Evolutionary conservation across 495 filamentous ascomycete genomes (phyloP), one percentile per base, ranked within the genome.

Genomic region (Podospora didyma): DNA sequence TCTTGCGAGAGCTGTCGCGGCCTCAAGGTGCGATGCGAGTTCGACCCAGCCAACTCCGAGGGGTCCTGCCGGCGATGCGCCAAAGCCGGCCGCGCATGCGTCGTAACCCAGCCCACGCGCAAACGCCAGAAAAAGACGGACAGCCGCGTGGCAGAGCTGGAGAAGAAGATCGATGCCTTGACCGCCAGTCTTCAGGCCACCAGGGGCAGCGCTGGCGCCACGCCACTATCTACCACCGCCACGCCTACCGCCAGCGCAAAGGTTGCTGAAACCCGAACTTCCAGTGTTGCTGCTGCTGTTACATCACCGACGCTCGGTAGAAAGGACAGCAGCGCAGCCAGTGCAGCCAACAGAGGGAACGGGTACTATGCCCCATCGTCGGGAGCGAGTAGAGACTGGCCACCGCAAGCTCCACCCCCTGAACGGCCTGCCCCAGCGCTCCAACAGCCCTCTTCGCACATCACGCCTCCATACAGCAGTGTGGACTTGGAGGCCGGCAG

Each of bases 101-200:
- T 96, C 28, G 86, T 95, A 35, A 96, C 91, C 7, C 82, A 82
- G 23, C 92, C 92, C 1, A 90, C 83, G 12, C 79, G 91, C 14
- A 97, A 96, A 71, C 79, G 93, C 26, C 89, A 92, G 75, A 96
- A 94, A 76, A 97, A 96, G 76, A 90, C 89, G 24, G 94, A 96
- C 67, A 91, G 83, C 56, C 83, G 92, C 39, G 92, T 98, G 7
- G 87, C 91, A 14, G 93, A 97, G 73, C 76, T 98, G 42, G 94
- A 98, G 73, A 90, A 86, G 74, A 96, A 95, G 75, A 92, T 98
- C 49, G 90, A 96, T 74, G 89, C 86, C 11, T 67, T 96, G 69
- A 96, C 89, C 2, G 89, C 89, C 0, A 89, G 81, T 49, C 63
- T 96, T 52, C 82, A 89, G 31, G 83, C 86, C 1, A 77, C 70